Conservation (phyloP, 176 grass and related monocot genomes). For the Phoenix dactylifera region DNA sequence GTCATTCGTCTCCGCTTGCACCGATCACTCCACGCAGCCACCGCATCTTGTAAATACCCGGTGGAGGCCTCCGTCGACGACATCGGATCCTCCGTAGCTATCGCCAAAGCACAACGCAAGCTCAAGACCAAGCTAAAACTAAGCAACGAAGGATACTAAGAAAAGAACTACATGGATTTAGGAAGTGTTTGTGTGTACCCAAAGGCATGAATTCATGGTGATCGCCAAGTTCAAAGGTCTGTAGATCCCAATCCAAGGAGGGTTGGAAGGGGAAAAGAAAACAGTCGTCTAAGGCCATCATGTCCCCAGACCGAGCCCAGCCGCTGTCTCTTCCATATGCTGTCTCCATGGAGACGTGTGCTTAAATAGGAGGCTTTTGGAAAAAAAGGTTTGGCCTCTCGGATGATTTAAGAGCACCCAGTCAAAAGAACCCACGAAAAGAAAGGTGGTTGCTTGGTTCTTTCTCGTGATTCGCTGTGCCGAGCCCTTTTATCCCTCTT, state of each 20-base stretch:
- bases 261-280: constrained; percentile 18
- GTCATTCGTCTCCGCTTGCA: constrained; percentile 41
- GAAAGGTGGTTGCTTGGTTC: constrained; percentile 12
- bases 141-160: neutral
- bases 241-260: constrained; percentile 18
- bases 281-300: constrained; percentile 36
- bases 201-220: neutral
- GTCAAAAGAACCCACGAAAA: constrained; percentile 34
- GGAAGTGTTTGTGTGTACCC: neutral
- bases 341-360: constrained; percentile 19
- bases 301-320: neutral
- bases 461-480: constrained; percentile 63
- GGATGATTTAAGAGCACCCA: constrained; percentile 13
- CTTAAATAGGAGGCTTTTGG: constrained; percentile 47
- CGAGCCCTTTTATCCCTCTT: constrained; percentile 7
- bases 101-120: neutral
- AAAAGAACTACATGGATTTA: neutral
- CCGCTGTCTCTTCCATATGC: neutral
- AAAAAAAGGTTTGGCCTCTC: constrained; percentile 30
- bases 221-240: constrained; percentile 9
- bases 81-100: constrained; percentile 40
- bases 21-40: constrained; percentile 27
- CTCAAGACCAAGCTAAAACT: constrained; percentile 1
- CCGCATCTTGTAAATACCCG: constrained; percentile 49
- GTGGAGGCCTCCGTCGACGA: constrained; percentile 43